A percentile compares a stretch with the other conserved stretches of the same genome.
Conservation (phyloP, 169 alveolate genomes). For the Cryptosporidium viatorum region DNA sequence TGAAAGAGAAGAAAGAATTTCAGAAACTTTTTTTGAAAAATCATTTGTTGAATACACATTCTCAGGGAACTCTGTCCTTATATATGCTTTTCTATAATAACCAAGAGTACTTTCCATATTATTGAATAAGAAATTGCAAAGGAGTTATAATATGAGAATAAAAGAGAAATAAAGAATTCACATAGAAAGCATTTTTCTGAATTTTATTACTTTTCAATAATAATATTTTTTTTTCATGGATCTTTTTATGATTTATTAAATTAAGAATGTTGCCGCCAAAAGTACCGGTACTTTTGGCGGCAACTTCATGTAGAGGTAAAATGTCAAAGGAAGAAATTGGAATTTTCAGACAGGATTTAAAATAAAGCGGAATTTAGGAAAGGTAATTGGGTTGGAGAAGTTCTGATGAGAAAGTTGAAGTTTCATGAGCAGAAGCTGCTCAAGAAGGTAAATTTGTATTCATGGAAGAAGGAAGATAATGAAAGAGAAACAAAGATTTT, state of each 20-base stretch:
- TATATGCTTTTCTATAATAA: constrained; percentile 19
- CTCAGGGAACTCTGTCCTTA: constrained; percentile 44
- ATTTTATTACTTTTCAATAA: too few species aligned
- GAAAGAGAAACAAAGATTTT: constrained; percentile 93
- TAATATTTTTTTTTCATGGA: neutral
- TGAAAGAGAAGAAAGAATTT: neutral
- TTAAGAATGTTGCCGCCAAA: neutral
- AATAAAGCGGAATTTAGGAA: neutral
- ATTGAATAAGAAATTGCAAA: neutral
- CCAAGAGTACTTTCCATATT: neutral
- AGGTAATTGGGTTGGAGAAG: neutral
- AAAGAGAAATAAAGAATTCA: neutral
- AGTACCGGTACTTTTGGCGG: constrained; percentile 4
- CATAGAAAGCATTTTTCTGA: too few species aligned
- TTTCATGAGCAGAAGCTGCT: constrained; percentile 97
- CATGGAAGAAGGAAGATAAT: constrained; percentile 94
- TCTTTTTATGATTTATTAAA: neutral
- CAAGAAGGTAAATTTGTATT: constrained; percentile 94
- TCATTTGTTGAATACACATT: neutral
- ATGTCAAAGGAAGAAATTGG: neutral
- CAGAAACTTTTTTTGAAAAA: neutral
- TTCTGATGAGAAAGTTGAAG: constrained; percentile 95
- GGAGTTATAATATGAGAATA: too few species aligned
- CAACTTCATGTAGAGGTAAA: neutral
- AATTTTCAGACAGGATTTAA: neutral